Base-by-base conservation (phyloP, 441 rosid genomes). In the Viola pubescens region DNA sequence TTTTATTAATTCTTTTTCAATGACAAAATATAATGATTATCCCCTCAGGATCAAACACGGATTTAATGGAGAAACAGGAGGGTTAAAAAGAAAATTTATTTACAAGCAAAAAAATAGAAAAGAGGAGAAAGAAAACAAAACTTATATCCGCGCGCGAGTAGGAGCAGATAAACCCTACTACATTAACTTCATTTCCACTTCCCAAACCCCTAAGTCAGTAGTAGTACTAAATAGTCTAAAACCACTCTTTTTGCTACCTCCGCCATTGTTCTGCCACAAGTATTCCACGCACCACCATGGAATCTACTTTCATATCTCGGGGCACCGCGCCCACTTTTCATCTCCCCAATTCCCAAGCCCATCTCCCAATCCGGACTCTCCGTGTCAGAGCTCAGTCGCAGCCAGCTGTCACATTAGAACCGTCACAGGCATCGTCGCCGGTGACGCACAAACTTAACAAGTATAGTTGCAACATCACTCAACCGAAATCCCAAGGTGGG, bases 401-500 rank as follows among this genome's bases (percentile, higher is more conserved):
- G 34, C 34, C 34, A 26, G 34, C 80, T 4, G 81, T 78, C 39
- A 58, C 82, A 5, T 61, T 75, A 0, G 80, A 79, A 16, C 70
- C 78, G 7, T 37, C 81, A 9, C 63, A 83, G 0, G 65, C 81
- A 9, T 46, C 70, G 7, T 12, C 76, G 0, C 14, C 58, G 9
- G 71, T 69, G 4, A 11, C 75, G 38, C 55, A 63, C 1, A 86
- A 81, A 65, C 86, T 92, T 56, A 89, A 92, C 77, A 87, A 81
- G 66, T 84, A 84, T 79, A 89, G 98, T 74, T 77, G 90, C 1
- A 73, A 82, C 40, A 61, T 89, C 52, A 89, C 98, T 0, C 91
- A 86, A 65, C 97, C 98, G n/a, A 89, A 92, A 69, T 89, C 96
- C 42, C 98, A 89, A 70, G 98, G 98, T 1, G 98, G 85, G 16